A percentile compares a stretch with the other conserved stretches of the same genome.
Conservation (phyloP, 441 rosid species). For the Pelargonium myrrhifolium region DNA sequence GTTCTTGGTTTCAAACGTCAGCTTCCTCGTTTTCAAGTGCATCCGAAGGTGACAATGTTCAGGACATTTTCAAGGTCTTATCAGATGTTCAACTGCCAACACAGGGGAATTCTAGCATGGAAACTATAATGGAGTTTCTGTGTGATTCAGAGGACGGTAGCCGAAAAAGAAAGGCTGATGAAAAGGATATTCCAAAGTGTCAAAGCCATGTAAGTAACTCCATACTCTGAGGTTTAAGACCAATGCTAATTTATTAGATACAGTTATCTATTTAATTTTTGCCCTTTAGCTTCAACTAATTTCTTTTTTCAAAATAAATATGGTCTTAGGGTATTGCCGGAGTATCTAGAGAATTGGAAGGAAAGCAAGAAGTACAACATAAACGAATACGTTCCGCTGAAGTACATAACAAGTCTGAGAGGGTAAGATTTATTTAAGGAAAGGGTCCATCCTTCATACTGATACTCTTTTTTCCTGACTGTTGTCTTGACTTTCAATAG, state of each 20-base stretch:
- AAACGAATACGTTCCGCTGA: background rate
- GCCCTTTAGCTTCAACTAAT: background rate
- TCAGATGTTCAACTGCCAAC: background rate
- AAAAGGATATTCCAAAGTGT: background rate
- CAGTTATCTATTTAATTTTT: background rate
- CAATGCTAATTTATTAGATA: background rate
- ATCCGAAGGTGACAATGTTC: background rate
- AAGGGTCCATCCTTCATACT: background rate
- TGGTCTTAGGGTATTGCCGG: background rate
- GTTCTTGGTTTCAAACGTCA: slow-evolving; percentile 6
- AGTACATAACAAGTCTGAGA: slow-evolving; percentile 6
- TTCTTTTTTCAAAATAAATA: background rate
- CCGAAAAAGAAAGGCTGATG: background rate
- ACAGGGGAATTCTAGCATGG: slow-evolving; percentile 3
- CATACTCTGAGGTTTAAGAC: background rate
- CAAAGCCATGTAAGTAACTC: background rate
- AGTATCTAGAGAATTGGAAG: background rate
- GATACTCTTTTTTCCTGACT: background rate
- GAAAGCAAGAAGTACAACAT: background rate
- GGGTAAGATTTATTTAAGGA: background rate
- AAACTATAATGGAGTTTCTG: slow-evolving; percentile 1
- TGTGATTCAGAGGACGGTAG: background rate
- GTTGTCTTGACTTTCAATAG: slow-evolving; percentile 12
- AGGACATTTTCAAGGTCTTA: slow-evolving; percentile 1
- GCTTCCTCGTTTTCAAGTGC: background rate